Conservation (phyloP, 805 yeast species). For the Wickerhamomyces hampshirensis region DNA sequence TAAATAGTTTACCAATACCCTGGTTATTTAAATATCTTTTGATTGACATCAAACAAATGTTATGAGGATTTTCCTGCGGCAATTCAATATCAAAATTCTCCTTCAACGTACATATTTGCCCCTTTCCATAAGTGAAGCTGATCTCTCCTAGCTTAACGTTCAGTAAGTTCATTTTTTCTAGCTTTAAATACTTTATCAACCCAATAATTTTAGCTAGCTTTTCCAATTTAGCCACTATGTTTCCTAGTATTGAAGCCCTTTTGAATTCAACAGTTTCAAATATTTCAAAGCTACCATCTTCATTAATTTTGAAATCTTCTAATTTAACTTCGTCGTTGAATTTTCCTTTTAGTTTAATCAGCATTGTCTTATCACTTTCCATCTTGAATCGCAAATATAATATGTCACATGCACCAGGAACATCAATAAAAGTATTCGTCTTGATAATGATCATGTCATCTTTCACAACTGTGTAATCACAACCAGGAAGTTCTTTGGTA, state of each 20-base stretch:
- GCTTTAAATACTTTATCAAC: slow-evolving; percentile 19
- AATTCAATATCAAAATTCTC: slow-evolving; percentile 21
- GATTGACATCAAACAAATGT: slow-evolving; percentile 20
- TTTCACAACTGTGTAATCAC: slow-evolving; percentile 5
- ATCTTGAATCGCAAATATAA: slow-evolving; percentile 27
- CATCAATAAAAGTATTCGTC: slow-evolving; percentile 32
- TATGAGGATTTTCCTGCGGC: slow-evolving; percentile 22
- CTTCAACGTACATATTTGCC: slow-evolving; percentile 18
- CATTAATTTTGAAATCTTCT: slow-evolving; percentile 18
- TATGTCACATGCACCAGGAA: slow-evolving; percentile 32
- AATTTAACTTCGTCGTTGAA: slow-evolving; percentile 15
- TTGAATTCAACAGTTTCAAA: slow-evolving; percentile 16
- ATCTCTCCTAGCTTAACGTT: slow-evolving; percentile 23
- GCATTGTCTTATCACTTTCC: slow-evolving; percentile 20
- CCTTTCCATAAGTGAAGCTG: slow-evolving; percentile 21
- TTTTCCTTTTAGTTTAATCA: slow-evolving; percentile 32
- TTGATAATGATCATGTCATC: slow-evolving; percentile 26
- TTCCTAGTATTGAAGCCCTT: slow-evolving; percentile 11
- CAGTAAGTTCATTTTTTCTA: slow-evolving; percentile 18
- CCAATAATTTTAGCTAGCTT: slow-evolving; percentile 23
- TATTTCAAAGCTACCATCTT: slow-evolving; percentile 18
- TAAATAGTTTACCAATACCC: slow-evolving; percentile 19
- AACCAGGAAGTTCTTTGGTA: slow-evolving; percentile 10
- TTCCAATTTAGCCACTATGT: slow-evolving; percentile 15
- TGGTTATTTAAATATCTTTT: slow-evolving; percentile 16